Evolutionary conservation across 257 asterid species (phyloP).

Genomic region (Buddleja alternifolia): DNA sequence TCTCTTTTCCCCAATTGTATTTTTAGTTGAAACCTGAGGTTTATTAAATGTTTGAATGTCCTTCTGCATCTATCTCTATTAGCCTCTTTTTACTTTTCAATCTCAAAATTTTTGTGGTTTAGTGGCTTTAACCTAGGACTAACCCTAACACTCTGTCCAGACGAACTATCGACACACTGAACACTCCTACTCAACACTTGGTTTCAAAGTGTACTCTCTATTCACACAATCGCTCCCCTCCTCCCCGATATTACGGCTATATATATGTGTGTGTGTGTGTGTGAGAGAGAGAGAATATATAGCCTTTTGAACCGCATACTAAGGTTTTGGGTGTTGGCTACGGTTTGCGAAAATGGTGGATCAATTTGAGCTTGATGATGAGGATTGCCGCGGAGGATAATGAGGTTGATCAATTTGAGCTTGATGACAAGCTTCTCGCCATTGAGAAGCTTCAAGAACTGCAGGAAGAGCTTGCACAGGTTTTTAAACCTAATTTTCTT

Average conservation of each 20-base stretch:
- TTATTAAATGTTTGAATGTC: too few relatives aligned
- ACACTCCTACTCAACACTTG: neutral
- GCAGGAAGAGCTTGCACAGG: constrained; percentile 60
- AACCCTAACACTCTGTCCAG: constrained; percentile 14
- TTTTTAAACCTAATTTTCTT: constrained; percentile 1
- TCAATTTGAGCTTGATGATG: too few relatives aligned
- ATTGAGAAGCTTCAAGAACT: constrained; percentile 53
- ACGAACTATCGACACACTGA: neutral
- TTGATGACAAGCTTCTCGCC: constrained; percentile 28
- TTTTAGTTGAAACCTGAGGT: too few relatives aligned
- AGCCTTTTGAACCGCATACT: neutral
- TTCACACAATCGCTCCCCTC: too few relatives aligned
- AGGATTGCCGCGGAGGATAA: constrained; percentile 39
- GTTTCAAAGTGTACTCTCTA: neutral
- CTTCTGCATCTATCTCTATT: too few relatives aligned
- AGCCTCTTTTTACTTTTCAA: too few relatives aligned
- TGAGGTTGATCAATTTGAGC: constrained; percentile 31
- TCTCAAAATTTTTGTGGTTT: too few relatives aligned
- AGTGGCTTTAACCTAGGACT: neutral
- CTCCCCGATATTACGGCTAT: too few relatives aligned
- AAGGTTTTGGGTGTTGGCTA: constrained; percentile 24
- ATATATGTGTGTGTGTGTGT: constrained; percentile 2
- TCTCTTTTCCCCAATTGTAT: too few relatives aligned
- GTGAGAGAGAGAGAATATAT: neutral
- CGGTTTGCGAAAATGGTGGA: constrained; percentile 43